These are phyloP conservation scores for Elsinoe perseae DNA, from an alignment of 2,329 filamentous ascomycete genomes.

Conservation along the genomic window DNA sequence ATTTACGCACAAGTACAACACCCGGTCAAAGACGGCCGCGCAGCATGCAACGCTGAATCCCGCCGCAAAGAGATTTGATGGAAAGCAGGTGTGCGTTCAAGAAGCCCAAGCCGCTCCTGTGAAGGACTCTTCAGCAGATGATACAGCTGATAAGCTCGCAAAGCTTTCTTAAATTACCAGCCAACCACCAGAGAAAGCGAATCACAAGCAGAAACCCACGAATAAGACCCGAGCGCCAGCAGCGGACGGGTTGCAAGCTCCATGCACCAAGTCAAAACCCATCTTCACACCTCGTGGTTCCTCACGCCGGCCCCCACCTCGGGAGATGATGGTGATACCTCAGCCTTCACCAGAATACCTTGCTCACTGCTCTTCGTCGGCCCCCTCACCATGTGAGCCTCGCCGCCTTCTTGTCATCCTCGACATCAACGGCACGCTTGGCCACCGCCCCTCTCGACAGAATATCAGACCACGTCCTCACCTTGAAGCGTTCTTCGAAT, in stretches of 20 bases:
- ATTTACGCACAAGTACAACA: background rate
- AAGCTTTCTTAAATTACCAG: background rate
- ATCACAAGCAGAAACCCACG: background rate
- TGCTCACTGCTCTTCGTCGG: background rate
- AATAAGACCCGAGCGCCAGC: background rate
- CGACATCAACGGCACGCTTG: constrained; percentile 87
- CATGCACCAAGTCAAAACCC: background rate
- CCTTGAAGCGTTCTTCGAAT: constrained; percentile 60
- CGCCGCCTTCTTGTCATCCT: constrained; percentile 65
- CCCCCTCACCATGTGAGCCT: constrained; percentile 14
- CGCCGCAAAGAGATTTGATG: background rate
- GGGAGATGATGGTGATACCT: background rate
- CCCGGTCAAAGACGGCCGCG: background rate
- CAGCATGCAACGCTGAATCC: background rate
- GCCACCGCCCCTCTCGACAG: constrained; percentile 48
- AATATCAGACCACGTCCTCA: constrained; percentile 53
- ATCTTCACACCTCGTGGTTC: background rate
- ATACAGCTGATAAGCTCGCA: background rate
- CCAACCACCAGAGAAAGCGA: background rate
- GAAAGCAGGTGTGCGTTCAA: background rate
- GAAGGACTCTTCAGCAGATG: background rate
- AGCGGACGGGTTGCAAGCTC: background rate
- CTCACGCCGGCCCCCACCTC: background rate
- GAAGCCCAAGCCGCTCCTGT: background rate
- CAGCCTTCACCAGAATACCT: background rate